Base-by-base conservation (phyloP, 495 filamentous ascomycete species). In the Xanthoparmelia taractica region DNA sequence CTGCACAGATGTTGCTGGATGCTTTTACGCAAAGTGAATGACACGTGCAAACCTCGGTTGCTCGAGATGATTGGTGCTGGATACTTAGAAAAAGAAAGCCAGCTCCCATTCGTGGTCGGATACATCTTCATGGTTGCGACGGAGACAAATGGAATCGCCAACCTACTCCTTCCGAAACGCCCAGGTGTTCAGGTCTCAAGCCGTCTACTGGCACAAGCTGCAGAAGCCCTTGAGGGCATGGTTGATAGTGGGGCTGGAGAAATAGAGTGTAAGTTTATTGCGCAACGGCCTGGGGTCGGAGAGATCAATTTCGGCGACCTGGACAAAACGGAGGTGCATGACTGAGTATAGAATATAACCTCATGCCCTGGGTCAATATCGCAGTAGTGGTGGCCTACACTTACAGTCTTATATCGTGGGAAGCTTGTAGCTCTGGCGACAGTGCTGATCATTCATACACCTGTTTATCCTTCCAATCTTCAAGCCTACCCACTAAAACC, bases 1-100 rank as follows among this genome's bases (percentile, higher is more conserved):
- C 54, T 79, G 65, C 78, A 79, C 61, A 68, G 70, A 27, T 50
- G 40, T n/a, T 76, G 72, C 65, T 79, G 73, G 75, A 59, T 36
- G 33, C 54, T 76, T 8, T 68, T 80, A 33, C 66, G 73, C 23
- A 33, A 50, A 2, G 68, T 79, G 2, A 68, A 71, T 38, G 59
- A 72, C 36, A 57, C 23, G 11, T 74, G 71, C 52, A 71, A 72
- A 33, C 60, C 62, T 2, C 17, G 69, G 2, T 61, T 79, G 38
- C 54, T 66, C 20, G 58, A 72, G 33, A 61, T 72, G 8, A 74
- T 65, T 64, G 70, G 70, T 1, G 62, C 69, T 3, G 67, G 66
- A 18, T 79, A 78, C 55, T 48, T 78, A 2, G 69, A 74, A 25
- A 54, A 68, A n/a, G 73, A 78, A 59, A 63, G 33, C 17, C 68